phyloP scores from a whole-genome alignment of 202 grass and related monocot genomes.

The Panicum virgatum region DNA sequence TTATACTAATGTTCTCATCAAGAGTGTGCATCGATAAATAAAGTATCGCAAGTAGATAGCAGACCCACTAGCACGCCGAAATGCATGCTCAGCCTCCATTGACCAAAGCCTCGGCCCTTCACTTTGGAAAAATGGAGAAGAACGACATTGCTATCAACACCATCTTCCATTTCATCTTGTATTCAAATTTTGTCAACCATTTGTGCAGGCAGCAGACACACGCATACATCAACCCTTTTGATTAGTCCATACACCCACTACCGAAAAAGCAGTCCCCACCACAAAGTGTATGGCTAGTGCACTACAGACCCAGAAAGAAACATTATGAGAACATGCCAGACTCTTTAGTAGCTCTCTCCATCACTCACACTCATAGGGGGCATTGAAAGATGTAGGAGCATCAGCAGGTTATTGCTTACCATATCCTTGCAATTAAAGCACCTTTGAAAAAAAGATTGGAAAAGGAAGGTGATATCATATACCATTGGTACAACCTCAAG shows the following conservation, averaged over 20 bases:
- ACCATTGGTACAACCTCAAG: slow-evolving; percentile 57
- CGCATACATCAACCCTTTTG: slow-evolving; percentile 68
- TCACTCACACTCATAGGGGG: slow-evolving; percentile 64
- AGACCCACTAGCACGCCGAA: slow-evolving; percentile 66
- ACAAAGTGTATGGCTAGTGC: slow-evolving; percentile 88
- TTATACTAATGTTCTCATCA: slow-evolving; percentile 52
- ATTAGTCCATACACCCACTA: slow-evolving; percentile 84
- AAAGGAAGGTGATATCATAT: slow-evolving; percentile 73
- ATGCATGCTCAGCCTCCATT: slow-evolving; percentile 59
- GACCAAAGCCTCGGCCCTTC: slow-evolving; percentile 45
- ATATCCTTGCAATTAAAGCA: slow-evolving; percentile 62
- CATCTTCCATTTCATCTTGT: slow-evolving; percentile 66
- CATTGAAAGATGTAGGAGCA: slow-evolving; percentile 69
- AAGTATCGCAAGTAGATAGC: slow-evolving; percentile 44
- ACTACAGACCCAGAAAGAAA: slow-evolving; percentile 68
- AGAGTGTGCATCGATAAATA: slow-evolving; percentile 28
- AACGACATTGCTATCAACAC: slow-evolving; percentile 61
- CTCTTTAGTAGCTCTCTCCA: slow-evolving; percentile 55
- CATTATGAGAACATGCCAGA: slow-evolving; percentile 57
- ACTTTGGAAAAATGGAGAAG: slow-evolving; percentile 52
- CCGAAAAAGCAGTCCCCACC: slow-evolving; percentile 72
- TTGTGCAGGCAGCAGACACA: slow-evolving; percentile 58
- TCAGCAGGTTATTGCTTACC: slow-evolving; percentile 74
- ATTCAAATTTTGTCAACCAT: slow-evolving; percentile 75
- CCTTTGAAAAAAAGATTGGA: slow-evolving; percentile 63